Conservation (phyloP, 2,329 filamentous ascomycete species). For the Bertia moriformis region DNA sequence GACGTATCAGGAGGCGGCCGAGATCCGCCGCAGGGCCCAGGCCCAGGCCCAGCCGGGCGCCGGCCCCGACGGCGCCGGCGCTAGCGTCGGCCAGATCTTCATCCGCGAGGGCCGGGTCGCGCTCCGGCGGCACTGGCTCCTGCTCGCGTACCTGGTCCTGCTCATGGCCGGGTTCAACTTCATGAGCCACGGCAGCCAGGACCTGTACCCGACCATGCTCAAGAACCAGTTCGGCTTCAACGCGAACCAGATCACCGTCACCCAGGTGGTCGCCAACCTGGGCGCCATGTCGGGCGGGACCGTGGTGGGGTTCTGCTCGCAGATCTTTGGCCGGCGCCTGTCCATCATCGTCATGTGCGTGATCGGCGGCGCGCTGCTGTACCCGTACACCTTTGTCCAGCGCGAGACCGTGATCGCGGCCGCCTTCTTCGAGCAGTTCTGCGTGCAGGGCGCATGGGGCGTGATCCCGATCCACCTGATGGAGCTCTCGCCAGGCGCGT, state of each 20-base stretch:
- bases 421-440: constrained; percentile 56
- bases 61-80: constrained; percentile 21
- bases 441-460: constrained; percentile 42
- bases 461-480: constrained; percentile 62
- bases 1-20: constrained; percentile 53
- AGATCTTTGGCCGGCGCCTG: constrained; percentile 55
- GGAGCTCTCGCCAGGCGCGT: constrained; percentile 56
- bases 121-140: constrained; percentile 63
- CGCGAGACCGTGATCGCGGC: constrained; percentile 55
- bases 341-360: constrained; percentile 51
- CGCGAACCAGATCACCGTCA: constrained; percentile 46
- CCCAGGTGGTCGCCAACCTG: constrained; percentile 58
- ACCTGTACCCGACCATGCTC: constrained; percentile 46
- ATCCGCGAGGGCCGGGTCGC: constrained; percentile 65
- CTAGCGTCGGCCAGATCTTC: constrained; percentile 53
- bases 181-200: constrained; percentile 44
- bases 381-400: constrained; percentile 64
- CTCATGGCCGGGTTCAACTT: constrained; percentile 89
- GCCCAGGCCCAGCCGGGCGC: constrained; percentile 9
- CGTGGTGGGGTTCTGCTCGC: constrained; percentile 49
- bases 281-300: constrained; percentile 59
- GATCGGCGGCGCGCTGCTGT: constrained; percentile 61
- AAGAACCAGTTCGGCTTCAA: constrained; percentile 36
- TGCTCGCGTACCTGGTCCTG: constrained; percentile 68
- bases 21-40: constrained; percentile 40